Conservation (phyloP, 1,284 basidiomycete species). For the Apiotrichum veenhuisii region DNA sequence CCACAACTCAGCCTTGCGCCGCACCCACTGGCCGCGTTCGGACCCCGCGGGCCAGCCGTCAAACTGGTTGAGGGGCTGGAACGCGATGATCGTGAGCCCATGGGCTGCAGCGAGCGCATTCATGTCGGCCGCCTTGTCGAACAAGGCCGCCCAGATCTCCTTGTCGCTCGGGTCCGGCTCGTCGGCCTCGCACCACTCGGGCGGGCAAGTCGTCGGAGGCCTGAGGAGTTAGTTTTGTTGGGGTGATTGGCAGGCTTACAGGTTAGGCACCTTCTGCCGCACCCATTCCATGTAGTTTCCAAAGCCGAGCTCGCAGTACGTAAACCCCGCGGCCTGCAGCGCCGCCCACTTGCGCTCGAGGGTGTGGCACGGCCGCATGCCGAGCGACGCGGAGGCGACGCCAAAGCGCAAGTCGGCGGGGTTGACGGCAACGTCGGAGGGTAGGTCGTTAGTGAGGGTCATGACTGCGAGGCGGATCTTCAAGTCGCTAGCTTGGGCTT, state of each 20-base stretch:
- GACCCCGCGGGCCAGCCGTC: constrained; percentile 15
- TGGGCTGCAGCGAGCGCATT: background rate
- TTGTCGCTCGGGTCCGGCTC: constrained; percentile 21
- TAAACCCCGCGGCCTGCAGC: constrained; percentile 18
- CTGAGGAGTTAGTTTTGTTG: no score
- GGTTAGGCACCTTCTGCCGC: constrained; percentile 9
- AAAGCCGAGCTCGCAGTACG: constrained; percentile 17
- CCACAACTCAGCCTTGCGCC: constrained; percentile 17
- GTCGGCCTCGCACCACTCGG: constrained; percentile 13
- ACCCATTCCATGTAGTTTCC: constrained; percentile 24
- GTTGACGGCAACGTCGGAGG: no score
- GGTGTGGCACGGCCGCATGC: constrained; percentile 16
- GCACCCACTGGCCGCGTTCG: constrained; percentile 9
- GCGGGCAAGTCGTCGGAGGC: constrained; percentile 11
- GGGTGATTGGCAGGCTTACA: no score
- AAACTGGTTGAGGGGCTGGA: constrained; percentile 23
- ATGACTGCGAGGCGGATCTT: no score
- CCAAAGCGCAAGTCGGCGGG: background rate
- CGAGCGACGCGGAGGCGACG: constrained; percentile 20
- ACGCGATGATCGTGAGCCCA: constrained; percentile 9
- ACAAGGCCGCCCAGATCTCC: constrained; percentile 13
- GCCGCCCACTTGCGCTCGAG: constrained; percentile 24
- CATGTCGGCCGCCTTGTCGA: constrained; percentile 7
- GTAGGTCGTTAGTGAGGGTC: background rate
- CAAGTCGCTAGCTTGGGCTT: no score